Percentiles rank a stretch among this genome's conserved stretches.
Conservation (phyloP, 2,329 filamentous ascomycete genomes). For the Aureobasidium sp. region DNA sequence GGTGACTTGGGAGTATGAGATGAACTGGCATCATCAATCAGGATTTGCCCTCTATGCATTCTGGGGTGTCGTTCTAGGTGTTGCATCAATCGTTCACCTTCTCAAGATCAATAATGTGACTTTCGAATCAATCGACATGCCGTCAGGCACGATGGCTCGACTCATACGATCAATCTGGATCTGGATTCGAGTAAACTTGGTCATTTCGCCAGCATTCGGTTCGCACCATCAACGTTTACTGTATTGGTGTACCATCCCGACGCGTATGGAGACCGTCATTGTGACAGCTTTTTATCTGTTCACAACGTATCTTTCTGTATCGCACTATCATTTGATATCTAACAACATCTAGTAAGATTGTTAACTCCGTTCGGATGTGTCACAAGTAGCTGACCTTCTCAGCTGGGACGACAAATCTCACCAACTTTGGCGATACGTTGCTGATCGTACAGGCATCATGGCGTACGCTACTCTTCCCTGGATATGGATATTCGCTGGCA, state of each 20-base stretch:
- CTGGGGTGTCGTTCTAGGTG: background rate
- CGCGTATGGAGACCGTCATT: constrained; percentile 41
- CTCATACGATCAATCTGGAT: background rate
- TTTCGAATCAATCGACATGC: background rate
- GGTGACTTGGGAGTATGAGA: constrained; percentile 11
- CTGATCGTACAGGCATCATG: constrained; percentile 58
- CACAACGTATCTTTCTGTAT: constrained; percentile 37
- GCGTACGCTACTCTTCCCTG: constrained; percentile 58
- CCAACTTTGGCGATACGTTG: constrained; percentile 49
- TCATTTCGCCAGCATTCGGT: constrained; percentile 39
- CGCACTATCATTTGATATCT: constrained; percentile 40
- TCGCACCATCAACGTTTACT: constrained; percentile 36
- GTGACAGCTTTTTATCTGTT: constrained; percentile 40
- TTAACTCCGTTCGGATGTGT: background rate
- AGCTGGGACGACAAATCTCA: constrained; percentile 25
- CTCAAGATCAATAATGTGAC: background rate
- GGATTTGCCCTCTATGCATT: constrained; percentile 6
- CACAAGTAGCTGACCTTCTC: background rate
- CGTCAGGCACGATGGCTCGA: background rate
- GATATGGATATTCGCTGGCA: constrained; percentile 59
- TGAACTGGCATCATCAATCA: constrained; percentile 6
- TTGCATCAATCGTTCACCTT: background rate
- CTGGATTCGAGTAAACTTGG: constrained; percentile 34
- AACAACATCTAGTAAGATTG: constrained; percentile 43
- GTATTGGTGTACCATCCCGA: constrained; percentile 42